Conservation (phyloP, 2,329 filamentous ascomycete genomes). For the Trichothecium sympodiale region DNA sequence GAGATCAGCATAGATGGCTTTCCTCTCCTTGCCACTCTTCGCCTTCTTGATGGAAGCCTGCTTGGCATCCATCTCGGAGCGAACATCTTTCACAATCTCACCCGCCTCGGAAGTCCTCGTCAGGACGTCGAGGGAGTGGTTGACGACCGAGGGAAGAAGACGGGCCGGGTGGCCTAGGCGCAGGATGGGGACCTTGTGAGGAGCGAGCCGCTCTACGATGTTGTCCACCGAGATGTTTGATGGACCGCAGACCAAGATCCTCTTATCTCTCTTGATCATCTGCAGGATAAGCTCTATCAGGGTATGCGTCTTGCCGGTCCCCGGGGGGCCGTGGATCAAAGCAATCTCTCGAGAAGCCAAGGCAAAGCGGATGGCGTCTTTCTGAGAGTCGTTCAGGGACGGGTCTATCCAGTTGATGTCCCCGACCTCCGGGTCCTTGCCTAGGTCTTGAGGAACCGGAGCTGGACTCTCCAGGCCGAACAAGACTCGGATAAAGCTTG, state of each 20-base stretch:
- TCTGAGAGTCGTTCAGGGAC: constrained; percentile 54
- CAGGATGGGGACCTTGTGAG: constrained; percentile 76
- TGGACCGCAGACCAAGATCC: constrained; percentile 87
- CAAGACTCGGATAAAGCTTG: constrained; percentile 47
- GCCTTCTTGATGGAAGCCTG: constrained; percentile 84
- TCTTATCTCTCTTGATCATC: constrained; percentile 59
- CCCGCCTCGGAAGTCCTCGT: constrained; percentile 86
- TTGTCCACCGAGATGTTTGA: constrained; percentile 98
- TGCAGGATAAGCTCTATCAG: constrained; percentile 94
- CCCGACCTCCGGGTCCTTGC: constrained; percentile 28
- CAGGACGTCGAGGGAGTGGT: constrained; percentile 82
- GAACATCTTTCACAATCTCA: constrained; percentile 78
- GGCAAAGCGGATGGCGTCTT: constrained; percentile 67
- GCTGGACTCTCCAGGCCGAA: constrained; percentile 48
- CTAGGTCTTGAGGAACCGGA: constrained; percentile 30
- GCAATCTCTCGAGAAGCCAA: constrained; percentile 72
- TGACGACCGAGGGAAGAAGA: constrained; percentile 75
- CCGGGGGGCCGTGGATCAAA: constrained; percentile 88
- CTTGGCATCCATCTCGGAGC: constrained; percentile 86
- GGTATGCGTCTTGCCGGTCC: constrained; percentile 95
- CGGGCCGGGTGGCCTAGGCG: constrained; percentile 88
- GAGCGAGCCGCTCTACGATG: constrained; percentile 82
- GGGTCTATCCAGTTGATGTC: constrained; percentile 50
- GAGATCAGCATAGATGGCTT: constrained; percentile 73
- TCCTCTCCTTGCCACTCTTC: constrained; percentile 65